Evolutionary conservation across 257 asterid genomes (phyloP), one percentile per base, ranked within the genome.

Genomic region (Gynochthodes officinalis): DNA sequence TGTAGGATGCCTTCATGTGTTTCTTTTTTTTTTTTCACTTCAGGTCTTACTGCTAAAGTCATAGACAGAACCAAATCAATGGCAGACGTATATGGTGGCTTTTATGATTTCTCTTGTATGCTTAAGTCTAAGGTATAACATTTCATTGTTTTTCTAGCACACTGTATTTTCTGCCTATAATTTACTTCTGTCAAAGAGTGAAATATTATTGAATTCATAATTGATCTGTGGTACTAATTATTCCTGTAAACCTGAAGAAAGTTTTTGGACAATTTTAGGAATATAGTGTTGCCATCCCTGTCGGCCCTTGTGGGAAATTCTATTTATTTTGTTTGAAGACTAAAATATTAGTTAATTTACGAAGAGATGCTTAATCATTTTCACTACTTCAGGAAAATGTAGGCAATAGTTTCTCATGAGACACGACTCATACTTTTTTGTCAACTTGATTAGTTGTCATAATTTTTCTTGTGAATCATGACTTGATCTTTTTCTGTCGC

Each of bases 41-140:
- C 80, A 93, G 98, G 98, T 77, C 96, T 93, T 72, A 93, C 97
- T 71, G 98, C 98, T 68, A 91, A 92, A 83, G 73, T 92, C 70
- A 87, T 92, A 52, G 96, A 87, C 73, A 79, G 85, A 82, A 90
- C 98, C 73, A 90, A 73, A 68, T 77, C 98, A 71, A 85, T 89
- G 77, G 50, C 94, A 30, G 99, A 95, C 82, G 97, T 95, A 6
- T 92, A 95, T 82, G 98, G 96, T 75, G 96, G 96, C 68, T 95
- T 94, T 82, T 89, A 82, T 71, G 97, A 95, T 80, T 95, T 90
- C 80, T 90, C 95, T 62, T 86, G 87, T 57, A 87, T 92, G 97
- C 85, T 95, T 59, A 88, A 86, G 77, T 88, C 83, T 57, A 92
- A 95, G 99, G 99, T 95, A 88, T 48, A 82, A 53, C 57, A 71